Evolutionary conservation across 768 basidiomycete species (phyloP).

Genomic region (Suillus paluster): DNA sequence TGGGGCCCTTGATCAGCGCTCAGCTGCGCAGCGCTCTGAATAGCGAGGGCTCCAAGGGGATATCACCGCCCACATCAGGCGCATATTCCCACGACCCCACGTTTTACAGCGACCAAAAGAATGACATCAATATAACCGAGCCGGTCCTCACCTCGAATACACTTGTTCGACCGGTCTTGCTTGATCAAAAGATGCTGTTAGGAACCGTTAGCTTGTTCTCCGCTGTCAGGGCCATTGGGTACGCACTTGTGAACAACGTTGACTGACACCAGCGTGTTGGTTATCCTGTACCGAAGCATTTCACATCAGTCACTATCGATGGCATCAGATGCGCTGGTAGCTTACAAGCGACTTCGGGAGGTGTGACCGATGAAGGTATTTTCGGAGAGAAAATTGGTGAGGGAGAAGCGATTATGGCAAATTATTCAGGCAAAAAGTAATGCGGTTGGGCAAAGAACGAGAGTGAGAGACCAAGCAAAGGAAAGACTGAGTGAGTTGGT

Average conservation of each 20-base stretch:
- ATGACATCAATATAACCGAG: slow-evolving; percentile 29
- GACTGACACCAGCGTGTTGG: slow-evolving; percentile 1
- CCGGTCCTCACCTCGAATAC: slow-evolving; percentile 24
- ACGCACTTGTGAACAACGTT: slow-evolving; percentile 4
- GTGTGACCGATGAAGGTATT: not conserved
- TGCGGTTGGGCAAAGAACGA: slow-evolving; percentile 18
- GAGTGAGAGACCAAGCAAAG: slow-evolving; percentile 38
- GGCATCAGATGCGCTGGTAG: slow-evolving; percentile 14
- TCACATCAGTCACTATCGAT: slow-evolving; percentile 13
- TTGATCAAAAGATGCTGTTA: slow-evolving; percentile 4
- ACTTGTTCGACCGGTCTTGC: slow-evolving; percentile 9
- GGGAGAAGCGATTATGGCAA: slow-evolving; percentile 24
- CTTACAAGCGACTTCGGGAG: slow-evolving; percentile 19
- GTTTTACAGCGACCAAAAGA: slow-evolving; percentile 40
- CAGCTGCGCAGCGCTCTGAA: not conserved
- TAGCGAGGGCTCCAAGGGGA: slow-evolving; percentile 7
- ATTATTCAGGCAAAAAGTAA: slow-evolving; percentile 20
- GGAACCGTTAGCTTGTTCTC: not conserved
- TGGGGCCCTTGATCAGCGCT: slow-evolving; percentile 5
- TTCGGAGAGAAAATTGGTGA: slow-evolving; percentile 11
- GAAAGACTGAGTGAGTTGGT: slow-evolving; percentile 39
- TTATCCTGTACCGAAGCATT: slow-evolving; percentile 8
- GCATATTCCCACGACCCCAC: slow-evolving; percentile 44
- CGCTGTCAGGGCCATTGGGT: not conserved
- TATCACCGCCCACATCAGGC: slow-evolving; percentile 12